Evolutionary conservation across 257 asterid genomes (phyloP).

Genomic region (Verbascum thapsus): DNA sequence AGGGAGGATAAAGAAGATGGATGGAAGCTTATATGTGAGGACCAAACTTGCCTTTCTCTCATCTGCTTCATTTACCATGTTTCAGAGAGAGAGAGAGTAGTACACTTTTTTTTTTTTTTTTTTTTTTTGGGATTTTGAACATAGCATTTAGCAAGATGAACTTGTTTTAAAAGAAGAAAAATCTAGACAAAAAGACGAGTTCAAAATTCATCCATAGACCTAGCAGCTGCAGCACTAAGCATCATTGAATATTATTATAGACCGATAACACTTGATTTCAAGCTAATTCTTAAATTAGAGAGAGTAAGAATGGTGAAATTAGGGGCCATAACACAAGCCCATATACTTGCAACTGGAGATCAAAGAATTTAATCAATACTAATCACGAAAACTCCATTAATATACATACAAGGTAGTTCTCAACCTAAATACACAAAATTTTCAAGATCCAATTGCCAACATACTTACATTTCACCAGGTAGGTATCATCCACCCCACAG

Average conservation of each 20-base stretch:
- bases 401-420: slow-evolving; percentile 20
- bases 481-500: slow-evolving; percentile 68
- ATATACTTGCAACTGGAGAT: background rate
- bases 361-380: background rate
- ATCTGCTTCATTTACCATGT: slow-evolving; percentile 37
- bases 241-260: slow-evolving; percentile 9
- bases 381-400: background rate
- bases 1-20: slow-evolving; percentile 27
- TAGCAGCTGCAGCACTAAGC: slow-evolving; percentile 5
- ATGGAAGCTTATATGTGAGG: slow-evolving; percentile 47
- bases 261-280: slow-evolving; percentile 16
- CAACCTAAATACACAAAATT: slow-evolving; percentile 32
- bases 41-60: slow-evolving; percentile 19
- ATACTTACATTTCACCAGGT: slow-evolving; percentile 46
- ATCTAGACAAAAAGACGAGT: no score
- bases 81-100: background rate
- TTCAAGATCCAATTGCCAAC: slow-evolving; percentile 25
- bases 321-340: background rate
- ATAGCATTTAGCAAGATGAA: no score
- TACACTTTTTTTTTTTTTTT: background rate
- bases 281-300: background rate
- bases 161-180: no score
- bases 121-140: no score
- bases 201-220: background rate
- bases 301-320: no score